Evolutionary conservation across 768 basidiomycete species (phyloP).

Genomic region (Psilocybe azurescens): DNA sequence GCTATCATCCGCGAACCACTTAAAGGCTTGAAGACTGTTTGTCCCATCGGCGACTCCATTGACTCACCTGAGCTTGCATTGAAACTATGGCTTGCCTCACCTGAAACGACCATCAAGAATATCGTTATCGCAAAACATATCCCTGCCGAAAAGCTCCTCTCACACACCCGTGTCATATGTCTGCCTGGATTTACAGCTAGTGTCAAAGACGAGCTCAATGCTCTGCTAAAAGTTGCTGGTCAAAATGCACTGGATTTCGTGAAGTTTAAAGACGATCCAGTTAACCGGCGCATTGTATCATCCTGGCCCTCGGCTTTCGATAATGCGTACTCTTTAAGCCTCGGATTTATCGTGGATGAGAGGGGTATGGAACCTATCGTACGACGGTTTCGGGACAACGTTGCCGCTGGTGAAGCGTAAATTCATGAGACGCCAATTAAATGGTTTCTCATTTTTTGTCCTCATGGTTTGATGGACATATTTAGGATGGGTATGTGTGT

Average conservation of each 20-base stretch:
- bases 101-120: conserved; percentile 57
- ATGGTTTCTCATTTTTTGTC: too few relatives aligned
- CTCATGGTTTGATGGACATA: too few relatives aligned
- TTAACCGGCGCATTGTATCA: conserved; percentile 46
- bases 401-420: conserved; percentile 10
- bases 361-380: conserved; percentile 52
- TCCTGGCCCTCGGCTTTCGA: conserved; percentile 56
- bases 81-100: conserved; percentile 54
- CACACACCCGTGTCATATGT: conserved; percentile 58
- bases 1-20: conserved; percentile 64
- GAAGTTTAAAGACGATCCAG: conserved; percentile 49
- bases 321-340: conserved; percentile 44
- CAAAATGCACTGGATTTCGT: conserved; percentile 50
- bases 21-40: conserved; percentile 50
- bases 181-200: conserved; percentile 65
- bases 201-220: conserved; percentile 57
- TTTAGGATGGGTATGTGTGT: too few relatives aligned
- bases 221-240: conserved; percentile 58
- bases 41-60: conserved; percentile 55
- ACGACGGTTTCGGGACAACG: conserved; percentile 32
- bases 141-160: conserved; percentile 42
- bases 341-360: conserved; percentile 50
- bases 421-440: not conserved
- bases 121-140: conserved; percentile 54
- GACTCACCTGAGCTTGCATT: conserved; percentile 49